phyloP scores from a whole-genome alignment of 192 early-diverging fungal species.

The Irineochytrium annulatum region DNA sequence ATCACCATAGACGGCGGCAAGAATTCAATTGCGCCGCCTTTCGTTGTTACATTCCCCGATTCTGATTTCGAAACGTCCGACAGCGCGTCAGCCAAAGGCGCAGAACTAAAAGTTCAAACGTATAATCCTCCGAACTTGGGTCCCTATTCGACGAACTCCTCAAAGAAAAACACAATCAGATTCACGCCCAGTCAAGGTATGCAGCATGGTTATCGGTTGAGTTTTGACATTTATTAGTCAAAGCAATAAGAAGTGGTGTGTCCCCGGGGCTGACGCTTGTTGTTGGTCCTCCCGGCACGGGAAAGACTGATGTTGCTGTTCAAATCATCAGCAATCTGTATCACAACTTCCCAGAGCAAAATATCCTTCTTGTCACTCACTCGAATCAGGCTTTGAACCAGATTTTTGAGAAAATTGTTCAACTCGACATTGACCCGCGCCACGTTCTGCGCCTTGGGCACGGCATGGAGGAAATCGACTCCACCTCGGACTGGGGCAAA shows the following conservation, averaged over 20 bases:
- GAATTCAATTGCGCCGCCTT: conserved; percentile 61
- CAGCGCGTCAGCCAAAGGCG: no score
- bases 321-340: conserved; percentile 95
- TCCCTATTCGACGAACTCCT: conserved; percentile 68
- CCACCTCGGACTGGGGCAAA: conserved; percentile 77
- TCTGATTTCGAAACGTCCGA: conserved; percentile 29
- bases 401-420: conserved; percentile 93
- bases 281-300: conserved; percentile 95
- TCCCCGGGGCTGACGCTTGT: conserved; percentile 86
- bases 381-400: conserved; percentile 99
- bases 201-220: neutral
- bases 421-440: conserved; percentile 85
- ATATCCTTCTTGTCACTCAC: conserved; percentile 89
- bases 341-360: conserved; percentile 83
- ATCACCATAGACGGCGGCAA: conserved; percentile 20
- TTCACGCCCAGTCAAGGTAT: conserved; percentile 84
- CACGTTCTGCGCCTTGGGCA: conserved; percentile 94
- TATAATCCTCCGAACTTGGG: conserved; percentile 67
- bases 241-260: conserved; percentile 81
- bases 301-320: conserved; percentile 97
- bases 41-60: conserved; percentile 68
- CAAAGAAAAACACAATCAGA: conserved; percentile 64
- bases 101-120: conserved; percentile 61
- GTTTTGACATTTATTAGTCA: conserved; percentile 39
- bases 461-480: conserved; percentile 84